Evolutionary conservation across 108 stramenopile species (phyloP), one percentile per base, ranked within the genome.

Genomic region (Nitzschia palea): DNA sequence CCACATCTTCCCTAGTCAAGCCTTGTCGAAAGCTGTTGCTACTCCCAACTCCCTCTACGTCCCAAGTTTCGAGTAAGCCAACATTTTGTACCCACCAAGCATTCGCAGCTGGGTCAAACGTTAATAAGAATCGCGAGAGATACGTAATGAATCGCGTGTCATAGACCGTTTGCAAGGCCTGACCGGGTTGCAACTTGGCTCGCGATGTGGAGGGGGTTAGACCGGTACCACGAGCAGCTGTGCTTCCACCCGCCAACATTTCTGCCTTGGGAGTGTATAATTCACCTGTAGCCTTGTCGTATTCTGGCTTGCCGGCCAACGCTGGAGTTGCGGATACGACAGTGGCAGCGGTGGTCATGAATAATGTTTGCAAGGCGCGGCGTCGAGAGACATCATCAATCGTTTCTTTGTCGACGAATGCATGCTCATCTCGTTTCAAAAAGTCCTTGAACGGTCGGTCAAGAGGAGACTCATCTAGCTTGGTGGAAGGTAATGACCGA

Each of bases 91-190:
- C 45, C 90, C 90, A 95, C 87, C 87, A 95, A 12, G 85, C 80
- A 23, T 52, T 68, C 0, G 87, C 85, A 8, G 93, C 71, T 20
- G 86, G 83, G 78, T 95, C 93, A 76, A 83, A 90, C n/a, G 75
- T 83, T 20, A 95, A 74, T 35, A 95, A 62, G 65, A 95, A 95
- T 36, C 93, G 70, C 23, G 88, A 72, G 31, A 95, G 77, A 69
- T 95, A 95, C 17, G 88, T 75, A 33, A 91, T 81, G 60, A 95
- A 95, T 33, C 90, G 56, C 3, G 88, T 81, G 52, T 82, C 82
- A 78, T 95, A 95, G 2, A 95, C 83, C 25, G 62, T 74, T 71
- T 93, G 91, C n/a, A 88, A 70, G 20, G 70, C 56, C 61, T 80
- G 36, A 47, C 86, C 76, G 31, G 72, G 64, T 65, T 76, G 43